These are phyloP conservation scores for Peterozyma xylosa DNA, from an alignment of 805 yeast genomes.

Conservation along the genomic window DNA sequence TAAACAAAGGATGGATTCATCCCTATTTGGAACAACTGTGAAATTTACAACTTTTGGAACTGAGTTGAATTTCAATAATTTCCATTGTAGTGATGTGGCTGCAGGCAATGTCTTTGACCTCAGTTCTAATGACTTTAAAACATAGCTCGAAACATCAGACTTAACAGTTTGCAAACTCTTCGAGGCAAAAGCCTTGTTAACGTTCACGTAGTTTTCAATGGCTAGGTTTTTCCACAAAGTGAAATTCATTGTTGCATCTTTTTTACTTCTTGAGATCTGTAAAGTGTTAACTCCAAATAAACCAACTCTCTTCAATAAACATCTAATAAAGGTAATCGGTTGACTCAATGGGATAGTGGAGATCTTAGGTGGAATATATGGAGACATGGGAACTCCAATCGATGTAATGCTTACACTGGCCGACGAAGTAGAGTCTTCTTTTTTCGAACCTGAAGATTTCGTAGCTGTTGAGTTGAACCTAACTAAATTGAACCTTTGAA, in stretches of 20 bases:
- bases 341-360: constrained; percentile 34
- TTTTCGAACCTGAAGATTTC: background rate
- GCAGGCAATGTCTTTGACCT: constrained; percentile 52
- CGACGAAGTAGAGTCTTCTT: background rate
- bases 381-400: constrained; percentile 27
- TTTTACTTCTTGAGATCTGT: constrained; percentile 37
- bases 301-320: constrained; percentile 56
- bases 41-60: constrained; percentile 70
- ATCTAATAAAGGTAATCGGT: constrained; percentile 36
- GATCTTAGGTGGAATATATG: constrained; percentile 44
- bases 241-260: constrained; percentile 54
- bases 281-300: constrained; percentile 61
- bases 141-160: constrained; percentile 50
- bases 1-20: constrained; percentile 25
- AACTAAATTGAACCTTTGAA: background rate
- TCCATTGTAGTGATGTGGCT: constrained; percentile 63
- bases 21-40: constrained; percentile 41
- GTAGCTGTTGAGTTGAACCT: background rate
- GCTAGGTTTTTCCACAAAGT: constrained; percentile 81
- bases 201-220: constrained; percentile 64
- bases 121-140: constrained; percentile 45
- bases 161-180: constrained; percentile 40
- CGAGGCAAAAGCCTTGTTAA: constrained; percentile 76
- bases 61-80: constrained; percentile 57
- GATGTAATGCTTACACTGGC: constrained; percentile 15